Percentiles rank a stretch among this genome's conserved stretches.
Evolutionary conservation across 2,329 filamentous ascomycete genomes (phyloP).

Genomic region (Scleromitrula shiraiana): DNA sequence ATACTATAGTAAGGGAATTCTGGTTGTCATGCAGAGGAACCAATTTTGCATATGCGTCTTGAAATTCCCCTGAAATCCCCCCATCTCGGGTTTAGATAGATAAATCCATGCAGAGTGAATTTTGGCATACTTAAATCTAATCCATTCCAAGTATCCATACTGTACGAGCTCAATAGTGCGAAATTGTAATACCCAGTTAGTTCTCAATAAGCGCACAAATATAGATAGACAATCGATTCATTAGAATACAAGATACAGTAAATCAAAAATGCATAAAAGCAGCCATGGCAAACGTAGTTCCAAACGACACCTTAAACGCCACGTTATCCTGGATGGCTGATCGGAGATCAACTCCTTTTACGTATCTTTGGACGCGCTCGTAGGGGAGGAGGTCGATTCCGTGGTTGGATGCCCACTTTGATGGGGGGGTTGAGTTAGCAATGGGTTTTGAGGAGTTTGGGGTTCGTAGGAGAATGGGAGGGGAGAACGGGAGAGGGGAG

Average conservation of each 20-base stretch:
- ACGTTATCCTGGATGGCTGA: slow-evolving; percentile 31
- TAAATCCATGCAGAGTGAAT: too few relatives aligned
- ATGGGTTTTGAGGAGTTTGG: background rate
- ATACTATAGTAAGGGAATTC: slow-evolving; percentile 61
- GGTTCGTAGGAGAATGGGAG: background rate
- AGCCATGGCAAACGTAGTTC: slow-evolving; percentile 64
- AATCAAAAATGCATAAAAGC: slow-evolving; percentile 50
- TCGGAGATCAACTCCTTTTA: slow-evolving; percentile 41
- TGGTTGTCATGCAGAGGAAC: slow-evolving; percentile 59
- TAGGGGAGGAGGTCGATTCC: slow-evolving; percentile 39
- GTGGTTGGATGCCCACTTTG: slow-evolving; percentile 40
- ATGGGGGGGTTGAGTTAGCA: slow-evolving; percentile 7
- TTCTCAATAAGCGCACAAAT: too few relatives aligned
- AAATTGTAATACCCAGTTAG: too few relatives aligned
- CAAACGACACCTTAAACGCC: slow-evolving; percentile 48
- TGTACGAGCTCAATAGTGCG: too few relatives aligned
- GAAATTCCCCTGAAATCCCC: too few relatives aligned
- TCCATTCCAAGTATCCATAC: too few relatives aligned
- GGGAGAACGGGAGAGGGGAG: background rate
- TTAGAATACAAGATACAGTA: too few relatives aligned
- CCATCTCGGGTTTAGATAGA: too few relatives aligned
- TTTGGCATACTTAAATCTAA: too few relatives aligned
- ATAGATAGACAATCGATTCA: too few relatives aligned
- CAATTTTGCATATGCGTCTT: slow-evolving; percentile 52
- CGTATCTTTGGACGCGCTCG: slow-evolving; percentile 38